These are phyloP conservation scores for Paracoccidioides lutzii DNA, from an alignment of 2,329 filamentous ascomycete species.

Conservation along the genomic window DNA sequence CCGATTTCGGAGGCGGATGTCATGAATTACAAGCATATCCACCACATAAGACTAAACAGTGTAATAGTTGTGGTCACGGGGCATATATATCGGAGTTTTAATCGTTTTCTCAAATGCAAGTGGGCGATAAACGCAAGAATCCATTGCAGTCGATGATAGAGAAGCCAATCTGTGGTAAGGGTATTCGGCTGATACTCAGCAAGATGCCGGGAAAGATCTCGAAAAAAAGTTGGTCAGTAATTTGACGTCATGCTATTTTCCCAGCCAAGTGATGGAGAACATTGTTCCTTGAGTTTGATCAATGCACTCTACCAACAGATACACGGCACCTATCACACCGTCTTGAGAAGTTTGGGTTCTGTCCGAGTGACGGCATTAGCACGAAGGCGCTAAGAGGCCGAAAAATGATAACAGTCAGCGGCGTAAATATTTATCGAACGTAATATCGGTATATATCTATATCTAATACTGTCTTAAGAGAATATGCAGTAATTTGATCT, in stretches of 20 bases:
- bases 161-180: conserved; percentile 23
- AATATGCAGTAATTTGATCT: no score
- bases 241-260: conserved; percentile 7
- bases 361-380: not conserved
- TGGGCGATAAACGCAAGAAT: conserved; percentile 5
- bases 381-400: not conserved
- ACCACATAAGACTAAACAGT: conserved; percentile 16
- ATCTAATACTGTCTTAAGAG: no score
- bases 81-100: conserved; percentile 15
- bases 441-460: no score
- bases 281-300: conserved; percentile 9
- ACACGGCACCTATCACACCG: conserved; percentile 5
- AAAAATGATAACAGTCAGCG: not conserved
- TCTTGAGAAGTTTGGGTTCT: not conserved
- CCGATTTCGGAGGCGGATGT: conserved; percentile 17
- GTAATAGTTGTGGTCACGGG: conserved; percentile 14
- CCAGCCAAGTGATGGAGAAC: conserved; percentile 15
- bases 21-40: conserved; percentile 16
- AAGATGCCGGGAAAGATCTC: conserved; percentile 12
- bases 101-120: conserved; percentile 14
- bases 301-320: conserved; percentile 14
- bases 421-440: not conserved
- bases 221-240: conserved; percentile 13
- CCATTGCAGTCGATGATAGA: conserved; percentile 17
- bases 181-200: conserved; percentile 9